phyloP scores from a whole-genome alignment of 2,329 filamentous ascomycete genomes.

The Pyrenophora teres region DNA sequence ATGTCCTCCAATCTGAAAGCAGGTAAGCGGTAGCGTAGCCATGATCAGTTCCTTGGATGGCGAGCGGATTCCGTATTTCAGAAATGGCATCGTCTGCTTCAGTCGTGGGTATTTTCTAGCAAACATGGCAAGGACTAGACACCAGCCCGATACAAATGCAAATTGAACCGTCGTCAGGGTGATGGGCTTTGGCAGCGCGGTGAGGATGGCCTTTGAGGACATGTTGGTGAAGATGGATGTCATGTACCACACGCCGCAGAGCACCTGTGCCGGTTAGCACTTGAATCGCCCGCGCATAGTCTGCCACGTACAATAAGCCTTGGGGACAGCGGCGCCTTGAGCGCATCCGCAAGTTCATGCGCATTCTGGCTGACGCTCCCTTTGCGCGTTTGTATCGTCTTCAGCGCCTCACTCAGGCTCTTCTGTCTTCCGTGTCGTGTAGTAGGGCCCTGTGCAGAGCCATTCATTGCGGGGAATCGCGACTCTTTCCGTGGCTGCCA shows the following conservation, averaged over 20 bases:
- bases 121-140: slow-evolving; percentile 76
- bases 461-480: slow-evolving; percentile 52
- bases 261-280: slow-evolving; percentile 60
- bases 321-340: slow-evolving; percentile 87
- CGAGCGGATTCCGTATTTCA: slow-evolving; percentile 80
- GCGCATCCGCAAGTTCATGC: slow-evolving; percentile 87
- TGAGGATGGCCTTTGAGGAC: slow-evolving; percentile 95
- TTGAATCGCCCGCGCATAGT: slow-evolving; percentile 7
- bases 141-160: slow-evolving; percentile 87
- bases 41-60: slow-evolving; percentile 81
- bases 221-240: slow-evolving; percentile 96
- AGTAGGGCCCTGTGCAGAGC: slow-evolving; percentile 34
- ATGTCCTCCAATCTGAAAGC: slow-evolving; percentile 92
- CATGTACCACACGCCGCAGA: slow-evolving; percentile 91
- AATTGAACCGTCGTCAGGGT: slow-evolving; percentile 94
- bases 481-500: slow-evolving; percentile 67
- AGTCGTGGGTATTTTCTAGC: slow-evolving; percentile 73
- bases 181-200: slow-evolving; percentile 85
- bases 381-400: slow-evolving; percentile 77
- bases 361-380: slow-evolving; percentile 91
- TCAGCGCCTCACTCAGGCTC: slow-evolving; percentile 87
- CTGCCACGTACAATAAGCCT: slow-evolving; percentile 73
- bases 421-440: slow-evolving; percentile 72
- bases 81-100: slow-evolving; percentile 72
- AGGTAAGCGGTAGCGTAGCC: slow-evolving; percentile 87